A percentile compares a stretch with the other conserved stretches of the same genome.
Conservation (phyloP, 2,329 filamentous ascomycete species). For the Chrysosporium keratinophilum region DNA sequence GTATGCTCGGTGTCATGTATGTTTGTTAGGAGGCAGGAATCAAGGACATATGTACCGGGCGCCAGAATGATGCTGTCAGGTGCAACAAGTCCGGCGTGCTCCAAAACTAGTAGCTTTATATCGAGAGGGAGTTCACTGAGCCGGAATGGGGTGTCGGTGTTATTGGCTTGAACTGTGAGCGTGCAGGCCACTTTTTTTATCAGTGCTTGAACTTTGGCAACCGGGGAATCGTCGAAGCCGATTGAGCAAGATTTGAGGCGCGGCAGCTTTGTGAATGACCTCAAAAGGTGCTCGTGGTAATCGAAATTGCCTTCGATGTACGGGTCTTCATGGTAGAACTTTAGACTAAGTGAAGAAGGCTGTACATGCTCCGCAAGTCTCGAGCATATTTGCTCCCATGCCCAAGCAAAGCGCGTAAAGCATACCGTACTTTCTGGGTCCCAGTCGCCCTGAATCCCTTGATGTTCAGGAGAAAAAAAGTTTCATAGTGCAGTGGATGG, state of each 20-base stretch:
- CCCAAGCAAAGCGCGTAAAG: not conserved
- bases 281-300: not conserved
- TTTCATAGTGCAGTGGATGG: not conserved
- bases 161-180: no score
- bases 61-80: no score
- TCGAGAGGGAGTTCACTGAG: no score
- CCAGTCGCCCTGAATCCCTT: not conserved
- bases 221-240: constrained; percentile 15
- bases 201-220: no score
- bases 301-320: not conserved
- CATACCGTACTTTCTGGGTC: not conserved
- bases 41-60: no score
- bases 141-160: no score
- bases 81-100: no score
- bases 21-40: no score
- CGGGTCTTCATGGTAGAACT: not conserved
- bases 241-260: not conserved
- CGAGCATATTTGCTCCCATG: not conserved
- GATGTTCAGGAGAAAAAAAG: not conserved
- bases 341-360: not conserved
- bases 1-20: no score
- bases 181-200: no score
- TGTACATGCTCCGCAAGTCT: not conserved
- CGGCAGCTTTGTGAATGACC: not conserved
- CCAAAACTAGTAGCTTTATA: no score